Conservation (phyloP, 352 stramenopile genomes). For the Phytophthora idaei region DNA sequence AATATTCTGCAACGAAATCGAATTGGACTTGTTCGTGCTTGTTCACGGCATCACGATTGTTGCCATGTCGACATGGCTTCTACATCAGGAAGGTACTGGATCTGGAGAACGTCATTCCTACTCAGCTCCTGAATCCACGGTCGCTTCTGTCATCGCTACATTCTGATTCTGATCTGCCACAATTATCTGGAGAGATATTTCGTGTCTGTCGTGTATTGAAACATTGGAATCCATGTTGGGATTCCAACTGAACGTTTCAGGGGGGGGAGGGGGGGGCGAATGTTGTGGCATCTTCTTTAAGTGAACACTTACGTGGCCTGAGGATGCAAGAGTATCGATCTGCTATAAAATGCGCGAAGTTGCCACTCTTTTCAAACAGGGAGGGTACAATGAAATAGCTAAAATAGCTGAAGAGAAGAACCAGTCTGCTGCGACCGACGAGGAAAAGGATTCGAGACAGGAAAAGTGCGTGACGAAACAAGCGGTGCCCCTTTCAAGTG, state of each 20-base stretch:
- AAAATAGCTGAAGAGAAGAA: too few relatives aligned
- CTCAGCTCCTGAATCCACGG: slow-evolving; percentile 10
- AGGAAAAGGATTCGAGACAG: too few relatives aligned
- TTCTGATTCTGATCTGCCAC: neutral
- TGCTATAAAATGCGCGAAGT: too few relatives aligned
- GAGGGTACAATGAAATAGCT: too few relatives aligned
- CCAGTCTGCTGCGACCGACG: too few relatives aligned
- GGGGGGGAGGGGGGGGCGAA: too few relatives aligned
- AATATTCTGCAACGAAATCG: slow-evolving; percentile 20
- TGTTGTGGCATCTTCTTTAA: too few relatives aligned
- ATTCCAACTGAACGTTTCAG: neutral
- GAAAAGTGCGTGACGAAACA: too few relatives aligned
- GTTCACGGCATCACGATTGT: slow-evolving; percentile 20
- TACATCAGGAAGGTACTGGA: slow-evolving; percentile 21
- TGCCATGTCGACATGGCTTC: slow-evolving; percentile 23
- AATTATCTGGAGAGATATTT: slow-evolving; percentile 6
- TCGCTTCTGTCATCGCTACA: slow-evolving; percentile 22
- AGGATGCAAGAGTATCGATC: too few relatives aligned
- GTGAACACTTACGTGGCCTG: too few relatives aligned
- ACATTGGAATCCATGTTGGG: slow-evolving; percentile 1
- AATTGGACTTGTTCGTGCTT: slow-evolving; percentile 30
- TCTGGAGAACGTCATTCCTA: slow-evolving; percentile 20
- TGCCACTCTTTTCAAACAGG: too few relatives aligned
- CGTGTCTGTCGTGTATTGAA: neutral
- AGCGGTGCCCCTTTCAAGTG: too few relatives aligned